Base-by-base conservation (phyloP, 2,329 filamentous ascomycete genomes). In the Beauveria sp. region DNA sequence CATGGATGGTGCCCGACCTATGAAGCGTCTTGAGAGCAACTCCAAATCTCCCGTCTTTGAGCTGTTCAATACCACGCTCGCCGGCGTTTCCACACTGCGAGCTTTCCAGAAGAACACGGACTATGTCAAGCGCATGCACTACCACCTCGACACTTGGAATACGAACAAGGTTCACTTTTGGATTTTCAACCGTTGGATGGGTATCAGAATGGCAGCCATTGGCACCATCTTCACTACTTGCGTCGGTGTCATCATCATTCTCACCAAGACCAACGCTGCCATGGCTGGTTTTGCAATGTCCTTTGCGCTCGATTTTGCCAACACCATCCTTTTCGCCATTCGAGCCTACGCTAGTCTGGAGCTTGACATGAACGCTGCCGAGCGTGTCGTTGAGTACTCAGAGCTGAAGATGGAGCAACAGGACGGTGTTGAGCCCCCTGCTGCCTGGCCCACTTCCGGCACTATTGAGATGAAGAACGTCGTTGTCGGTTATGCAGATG, bases 31-130 rank as follows among this genome's bases (percentile, higher is more conserved):
- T 1, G 90, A 93, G 72, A 90, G 87, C 65, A 90, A 83, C 3
- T 83, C 85, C 61, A 93, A 91, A 72, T 90, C 87, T 0, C 90
- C 90, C 0, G 85, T 93, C 1, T 93, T 91, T 67, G 90, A 93
- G 71, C 86, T 90, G 64, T 93, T 93, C 67, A 87, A 87, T 12
- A 86, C 88, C 1, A 84, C 88, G 0, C 80, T 93, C 10, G 82
- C 83, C 0, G 90, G 90, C 5, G 83, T 95, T 20, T 79, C 84
- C 1, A 93, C 90, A 0, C 90, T 95, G 58, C 84, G 90, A 14
- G 88, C 88, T 0, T 93, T 90, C 66, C 85, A 85, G 65, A 91
- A 90, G 75, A 76, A 79, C 0, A 78, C 84, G 22, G 79, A 80
- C 1, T 93, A 91, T 65, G 77, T 89, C 51, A 79, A 86, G 12